Percentiles rank a stretch among this genome's conserved stretches.
phyloP scores from a whole-genome alignment of 257 asterid species.

The Ophiorrhiza pumila region DNA sequence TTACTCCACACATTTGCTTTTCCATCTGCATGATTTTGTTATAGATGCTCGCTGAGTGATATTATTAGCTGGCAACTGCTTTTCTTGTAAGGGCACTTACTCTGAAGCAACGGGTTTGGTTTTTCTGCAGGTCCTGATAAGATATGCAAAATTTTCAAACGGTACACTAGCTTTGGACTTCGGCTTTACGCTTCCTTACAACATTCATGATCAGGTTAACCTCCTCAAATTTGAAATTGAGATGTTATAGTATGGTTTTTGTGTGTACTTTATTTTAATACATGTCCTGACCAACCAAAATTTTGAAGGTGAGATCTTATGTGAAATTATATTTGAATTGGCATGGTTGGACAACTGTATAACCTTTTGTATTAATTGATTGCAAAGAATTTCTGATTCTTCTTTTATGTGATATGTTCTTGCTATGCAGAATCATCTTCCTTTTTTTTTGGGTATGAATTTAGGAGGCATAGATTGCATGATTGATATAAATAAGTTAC shows the following conservation, averaged over 20 bases:
- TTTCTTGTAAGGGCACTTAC: background rate
- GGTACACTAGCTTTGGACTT: constrained; percentile 73
- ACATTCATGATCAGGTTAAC: constrained; percentile 57
- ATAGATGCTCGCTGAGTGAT: background rate
- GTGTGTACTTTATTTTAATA: background rate
- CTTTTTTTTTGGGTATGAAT: background rate
- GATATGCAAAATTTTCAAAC: constrained; percentile 72
- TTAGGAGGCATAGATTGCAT: background rate
- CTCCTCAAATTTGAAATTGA: constrained; percentile 10
- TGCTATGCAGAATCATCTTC: background rate
- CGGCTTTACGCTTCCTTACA: constrained; percentile 66
- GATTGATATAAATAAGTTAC: background rate
- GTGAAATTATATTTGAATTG: background rate
- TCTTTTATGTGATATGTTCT: background rate
- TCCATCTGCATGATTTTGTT: constrained; percentile 1
- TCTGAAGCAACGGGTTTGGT: background rate
- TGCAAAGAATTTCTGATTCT: background rate
- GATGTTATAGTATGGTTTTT: background rate
- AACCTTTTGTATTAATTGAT: background rate
- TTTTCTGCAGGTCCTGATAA: constrained; percentile 50
- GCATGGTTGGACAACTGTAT: background rate
- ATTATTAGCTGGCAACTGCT: background rate
- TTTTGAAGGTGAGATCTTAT: background rate
- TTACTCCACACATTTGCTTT: background rate
- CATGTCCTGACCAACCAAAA: background rate